A percentile compares a stretch with the other conserved stretches of the same genome.
phyloP scores from a whole-genome alignment of 306 rosid species.

The Cicer judaicum region DNA sequence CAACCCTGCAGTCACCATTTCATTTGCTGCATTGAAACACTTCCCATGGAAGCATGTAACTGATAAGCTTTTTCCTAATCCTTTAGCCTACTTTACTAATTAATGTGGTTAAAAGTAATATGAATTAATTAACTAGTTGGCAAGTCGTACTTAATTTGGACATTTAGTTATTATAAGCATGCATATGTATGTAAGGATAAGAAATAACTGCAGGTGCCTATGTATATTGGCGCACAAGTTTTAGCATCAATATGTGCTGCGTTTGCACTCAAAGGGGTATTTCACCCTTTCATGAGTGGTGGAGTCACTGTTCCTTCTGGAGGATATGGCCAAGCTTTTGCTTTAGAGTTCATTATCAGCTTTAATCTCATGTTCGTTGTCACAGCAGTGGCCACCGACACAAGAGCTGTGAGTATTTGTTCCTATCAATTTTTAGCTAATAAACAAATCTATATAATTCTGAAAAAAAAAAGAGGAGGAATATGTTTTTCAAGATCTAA shows the following conservation, averaged over 20 bases:
- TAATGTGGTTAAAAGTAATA: not conserved
- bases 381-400: slow-evolving; percentile 94
- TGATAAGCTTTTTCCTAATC: slow-evolving; percentile 9
- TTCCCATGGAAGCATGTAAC: slow-evolving; percentile 84
- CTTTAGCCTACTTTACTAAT: not conserved
- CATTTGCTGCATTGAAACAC: slow-evolving; percentile 87
- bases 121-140: not conserved
- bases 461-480: not conserved
- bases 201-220: slow-evolving; percentile 60
- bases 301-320: slow-evolving; percentile 88
- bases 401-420: slow-evolving; percentile 72
- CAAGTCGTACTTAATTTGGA: not conserved
- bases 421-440: not conserved
- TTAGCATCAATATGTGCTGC: slow-evolving; percentile 74
- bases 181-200: not conserved
- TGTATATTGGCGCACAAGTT: slow-evolving; percentile 78
- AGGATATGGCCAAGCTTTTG: slow-evolving; percentile 74
- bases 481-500: too few relatives aligned
- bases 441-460: not conserved
- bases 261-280: slow-evolving; percentile 70
- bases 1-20: slow-evolving; percentile 83
- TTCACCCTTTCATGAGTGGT: slow-evolving; percentile 76
- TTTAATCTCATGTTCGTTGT: slow-evolving; percentile 94
- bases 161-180: not conserved
- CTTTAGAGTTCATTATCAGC: slow-evolving; percentile 73